Evolutionary conservation across 2,329 filamentous ascomycete genomes (phyloP), one percentile per base, ranked within the genome.

Genomic region (Sporothrix euskadiensis): DNA sequence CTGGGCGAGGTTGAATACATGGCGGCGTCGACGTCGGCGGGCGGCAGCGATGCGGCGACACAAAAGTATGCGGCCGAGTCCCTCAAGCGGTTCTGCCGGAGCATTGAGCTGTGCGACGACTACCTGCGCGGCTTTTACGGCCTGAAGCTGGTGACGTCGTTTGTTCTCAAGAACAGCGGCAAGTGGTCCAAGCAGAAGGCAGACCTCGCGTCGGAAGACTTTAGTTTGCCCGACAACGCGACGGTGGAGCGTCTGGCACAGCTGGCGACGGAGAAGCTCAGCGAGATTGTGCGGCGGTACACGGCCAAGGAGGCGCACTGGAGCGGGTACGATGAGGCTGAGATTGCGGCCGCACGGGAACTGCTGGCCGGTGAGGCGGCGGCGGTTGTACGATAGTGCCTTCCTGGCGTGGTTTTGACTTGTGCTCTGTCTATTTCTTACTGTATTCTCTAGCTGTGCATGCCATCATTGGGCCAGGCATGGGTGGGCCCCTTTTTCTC

Each of bases 71-170:
- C 96, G 72, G 85, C 88, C 59, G 92, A 94, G 79, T 90, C 94
- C 5, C 82, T 97, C 71, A 92, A 94, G 80, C 89, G 94, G 76
- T 98, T 97, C 82, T 93, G 92, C 80, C 89, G 96, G 78, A 96
- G 94, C 79, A 89, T 98, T 76, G 96, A 99, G 83, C 88, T 99
- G 71, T 98, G 96, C 79, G 93, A 98, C 78, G 90, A 94, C 80
- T 98, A 98, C 80, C 82, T 98, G 75, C 90, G 96, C 75, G 96
- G 94, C 0, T 97, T 94, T 81, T 98, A 97, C 81, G 96, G 96
- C 7, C 84, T 99, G 74, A 96, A 95, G 81, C 81, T 94, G 81
- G 91, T 94, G 19, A 86, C 87, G 9, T 83, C 84, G 74, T 84
- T 83, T 76, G 78, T 90, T 41, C 80, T 91, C 61, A 81, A 79